These are phyloP conservation scores for Aaosphaeria pasadenensis DNA, from an alignment of 2,329 filamentous ascomycete species.

Conservation along the genomic window DNA sequence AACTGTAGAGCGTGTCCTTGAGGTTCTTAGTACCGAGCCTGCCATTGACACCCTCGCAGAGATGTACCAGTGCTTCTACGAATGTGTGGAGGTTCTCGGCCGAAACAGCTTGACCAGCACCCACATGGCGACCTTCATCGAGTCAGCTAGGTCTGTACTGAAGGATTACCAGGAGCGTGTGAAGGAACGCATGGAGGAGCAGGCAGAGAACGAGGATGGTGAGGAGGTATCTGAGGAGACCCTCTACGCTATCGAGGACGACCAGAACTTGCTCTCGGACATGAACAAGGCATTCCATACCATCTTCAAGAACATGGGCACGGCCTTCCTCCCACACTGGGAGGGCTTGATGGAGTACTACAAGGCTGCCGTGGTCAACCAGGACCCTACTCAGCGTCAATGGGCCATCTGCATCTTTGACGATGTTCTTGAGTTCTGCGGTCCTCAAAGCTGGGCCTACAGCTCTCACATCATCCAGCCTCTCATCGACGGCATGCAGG, in stretches of 20 bases:
- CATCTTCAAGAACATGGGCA: conserved; percentile 94
- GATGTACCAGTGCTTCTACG: conserved; percentile 99
- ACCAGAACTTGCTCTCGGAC: conserved; percentile 92
- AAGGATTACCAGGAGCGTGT: conserved; percentile 92
- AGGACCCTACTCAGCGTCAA: conserved; percentile 87
- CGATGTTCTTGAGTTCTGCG: conserved; percentile 96
- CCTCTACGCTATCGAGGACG: conserved; percentile 90
- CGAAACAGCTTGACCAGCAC: conserved; percentile 73
- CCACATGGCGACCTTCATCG: conserved; percentile 85
- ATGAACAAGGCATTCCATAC: conserved; percentile 99
- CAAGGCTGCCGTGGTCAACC: conserved; percentile 74
- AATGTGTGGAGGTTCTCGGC: conserved; percentile 91
- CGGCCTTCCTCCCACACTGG: conserved; percentile 82
- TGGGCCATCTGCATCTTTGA: conserved; percentile 99
- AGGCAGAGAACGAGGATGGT: conserved; percentile 78
- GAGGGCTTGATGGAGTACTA: conserved; percentile 83
- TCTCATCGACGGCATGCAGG: conserved; percentile 79
- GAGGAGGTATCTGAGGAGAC: conserved; percentile 87
- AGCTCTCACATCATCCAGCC: conserved; percentile 83
- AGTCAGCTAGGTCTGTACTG: conserved; percentile 78
- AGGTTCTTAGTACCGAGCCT: conserved; percentile 89
- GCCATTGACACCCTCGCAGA: conserved; percentile 95
- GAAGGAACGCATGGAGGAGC: conserved; percentile 77
- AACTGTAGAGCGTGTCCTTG: conserved; percentile 86
- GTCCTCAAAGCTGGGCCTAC: conserved; percentile 82